Conservation (phyloP, 2,329 filamentous ascomycete genomes). For the Penicillium sp. region DNA sequence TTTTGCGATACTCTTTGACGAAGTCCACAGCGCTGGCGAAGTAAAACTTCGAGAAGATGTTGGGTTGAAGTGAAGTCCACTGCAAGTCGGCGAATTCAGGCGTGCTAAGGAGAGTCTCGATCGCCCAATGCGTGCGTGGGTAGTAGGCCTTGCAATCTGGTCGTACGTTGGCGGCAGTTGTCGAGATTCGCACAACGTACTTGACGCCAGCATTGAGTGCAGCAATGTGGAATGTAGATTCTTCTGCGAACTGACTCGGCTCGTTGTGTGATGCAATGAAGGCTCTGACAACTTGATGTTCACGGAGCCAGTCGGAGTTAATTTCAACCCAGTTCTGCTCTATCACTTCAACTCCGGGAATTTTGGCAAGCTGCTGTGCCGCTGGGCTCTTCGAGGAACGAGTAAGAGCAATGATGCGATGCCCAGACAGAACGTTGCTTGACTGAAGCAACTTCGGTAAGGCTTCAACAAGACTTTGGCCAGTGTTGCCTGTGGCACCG, state of each 20-base stretch:
- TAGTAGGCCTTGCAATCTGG: constrained; percentile 40
- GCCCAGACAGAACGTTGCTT: constrained; percentile 10
- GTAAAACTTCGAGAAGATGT: constrained; percentile 29
- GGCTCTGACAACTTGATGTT: constrained; percentile 36
- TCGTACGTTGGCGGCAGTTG: constrained; percentile 38
- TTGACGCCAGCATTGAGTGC: constrained; percentile 40
- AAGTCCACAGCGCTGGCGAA: constrained; percentile 29
- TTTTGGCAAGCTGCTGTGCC: constrained; percentile 28
- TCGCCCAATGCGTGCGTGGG: constrained; percentile 43
- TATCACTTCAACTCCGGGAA: constrained; percentile 37
- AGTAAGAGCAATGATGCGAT: constrained; percentile 36
- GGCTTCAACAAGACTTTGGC: constrained; percentile 28
- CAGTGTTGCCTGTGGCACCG: constrained; percentile 44
- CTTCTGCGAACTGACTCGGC: constrained; percentile 43
- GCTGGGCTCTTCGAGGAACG: constrained; percentile 25
- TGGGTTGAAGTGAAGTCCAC: constrained; percentile 46
- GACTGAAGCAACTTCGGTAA: constrained; percentile 26
- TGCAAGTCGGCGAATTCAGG: constrained; percentile 37
- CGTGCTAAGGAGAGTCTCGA: constrained; percentile 40
- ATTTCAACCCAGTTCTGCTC: constrained; percentile 42
- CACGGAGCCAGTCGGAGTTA: constrained; percentile 42
- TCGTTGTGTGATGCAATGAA: constrained; percentile 45
- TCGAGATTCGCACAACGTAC: constrained; percentile 48
- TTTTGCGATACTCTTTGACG: constrained; percentile 36
- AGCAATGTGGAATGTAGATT: constrained; percentile 39